These are phyloP conservation scores for Strigomonas culicis DNA, from an alignment of 208 protist genomes.

Conservation along the genomic window DNA sequence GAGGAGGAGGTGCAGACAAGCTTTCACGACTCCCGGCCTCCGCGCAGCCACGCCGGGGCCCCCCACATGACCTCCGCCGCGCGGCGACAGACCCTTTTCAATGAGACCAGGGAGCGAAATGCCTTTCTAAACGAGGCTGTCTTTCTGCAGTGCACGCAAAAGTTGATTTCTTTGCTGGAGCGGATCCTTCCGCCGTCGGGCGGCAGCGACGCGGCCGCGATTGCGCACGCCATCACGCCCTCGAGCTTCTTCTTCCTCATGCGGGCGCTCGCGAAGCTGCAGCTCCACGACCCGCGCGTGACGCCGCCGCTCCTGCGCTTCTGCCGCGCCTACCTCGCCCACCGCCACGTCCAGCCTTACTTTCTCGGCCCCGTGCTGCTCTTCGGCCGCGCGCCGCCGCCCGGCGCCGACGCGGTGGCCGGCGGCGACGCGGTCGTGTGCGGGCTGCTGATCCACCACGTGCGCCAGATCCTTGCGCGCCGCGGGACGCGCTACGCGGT, in stretches of 20 bases:
- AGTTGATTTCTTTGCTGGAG: too few species aligned
- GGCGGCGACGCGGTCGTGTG: slow-evolving; percentile 31
- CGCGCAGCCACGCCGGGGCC: too few species aligned
- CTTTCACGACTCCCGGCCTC: too few species aligned
- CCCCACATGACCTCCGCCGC: too few species aligned
- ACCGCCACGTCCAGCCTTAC: slow-evolving; percentile 41
- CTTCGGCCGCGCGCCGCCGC: slow-evolving; percentile 47
- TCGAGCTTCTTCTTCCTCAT: slow-evolving; percentile 61
- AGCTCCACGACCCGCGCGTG: slow-evolving; percentile 44
- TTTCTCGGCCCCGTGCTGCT: slow-evolving; percentile 43
- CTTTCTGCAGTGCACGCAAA: too few species aligned
- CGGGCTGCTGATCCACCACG: slow-evolving; percentile 38
- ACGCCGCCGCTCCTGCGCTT: slow-evolving; percentile 30
- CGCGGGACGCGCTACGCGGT: too few species aligned
- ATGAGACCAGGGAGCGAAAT: too few species aligned
- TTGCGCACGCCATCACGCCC: slow-evolving; percentile 17
- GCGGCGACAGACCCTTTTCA: too few species aligned
- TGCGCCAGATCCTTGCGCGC: slow-evolving; percentile 33
- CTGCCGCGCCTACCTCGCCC: slow-evolving; percentile 36
- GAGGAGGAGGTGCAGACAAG: too few species aligned
- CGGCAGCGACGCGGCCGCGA: slow-evolving; percentile 18
- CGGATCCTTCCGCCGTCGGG: not conserved
- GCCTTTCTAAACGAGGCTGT: too few species aligned
- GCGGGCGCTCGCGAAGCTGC: slow-evolving; percentile 55
- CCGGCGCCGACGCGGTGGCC: slow-evolving; percentile 19